phyloP scores from a whole-genome alignment of 176 grass and related monocot genomes.

The Echinochloa phyllopogon region DNA sequence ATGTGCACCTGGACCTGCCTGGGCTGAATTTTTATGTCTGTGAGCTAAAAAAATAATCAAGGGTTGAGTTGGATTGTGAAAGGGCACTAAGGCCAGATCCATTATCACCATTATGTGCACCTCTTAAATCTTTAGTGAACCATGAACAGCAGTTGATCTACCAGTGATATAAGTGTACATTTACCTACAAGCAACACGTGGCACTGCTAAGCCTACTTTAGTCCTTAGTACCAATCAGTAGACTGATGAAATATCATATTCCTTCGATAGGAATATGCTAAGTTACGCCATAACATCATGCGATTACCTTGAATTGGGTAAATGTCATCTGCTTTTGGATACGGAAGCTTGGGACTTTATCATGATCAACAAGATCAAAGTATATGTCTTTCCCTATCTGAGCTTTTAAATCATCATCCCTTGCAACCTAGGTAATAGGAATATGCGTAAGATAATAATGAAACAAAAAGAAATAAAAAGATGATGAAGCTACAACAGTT shows the following conservation, averaged over 20 bases:
- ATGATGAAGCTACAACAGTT: neutral
- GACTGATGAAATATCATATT: constrained; percentile 18
- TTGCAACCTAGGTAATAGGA: constrained; percentile 70
- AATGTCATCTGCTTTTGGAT: constrained; percentile 94
- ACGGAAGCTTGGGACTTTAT: constrained; percentile 94
- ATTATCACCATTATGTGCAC: neutral
- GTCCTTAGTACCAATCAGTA: constrained; percentile 21
- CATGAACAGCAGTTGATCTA: constrained; percentile 4
- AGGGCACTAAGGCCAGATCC: too few relatives aligned
- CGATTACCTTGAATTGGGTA: constrained; percentile 83
- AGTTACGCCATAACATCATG: constrained; percentile 18
- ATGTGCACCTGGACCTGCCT: neutral
- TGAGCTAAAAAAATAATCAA: too few relatives aligned
- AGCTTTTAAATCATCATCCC: constrained; percentile 75
- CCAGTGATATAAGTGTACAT: constrained; percentile 16
- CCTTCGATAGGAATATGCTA: constrained; percentile 2
- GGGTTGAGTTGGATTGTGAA: too few relatives aligned
- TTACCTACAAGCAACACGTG: constrained; percentile 3
- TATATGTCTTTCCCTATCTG: constrained; percentile 98
- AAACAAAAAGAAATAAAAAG: constrained; percentile 39
- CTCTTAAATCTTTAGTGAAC: constrained; percentile 28
- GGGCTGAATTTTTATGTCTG: too few relatives aligned
- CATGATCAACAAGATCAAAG: constrained; percentile 99
- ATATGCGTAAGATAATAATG: constrained; percentile 9
- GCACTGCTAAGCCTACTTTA: constrained; percentile 10